Base-by-base conservation (phyloP, 2,329 filamentous ascomycete species). In the Venturia pyrina region DNA sequence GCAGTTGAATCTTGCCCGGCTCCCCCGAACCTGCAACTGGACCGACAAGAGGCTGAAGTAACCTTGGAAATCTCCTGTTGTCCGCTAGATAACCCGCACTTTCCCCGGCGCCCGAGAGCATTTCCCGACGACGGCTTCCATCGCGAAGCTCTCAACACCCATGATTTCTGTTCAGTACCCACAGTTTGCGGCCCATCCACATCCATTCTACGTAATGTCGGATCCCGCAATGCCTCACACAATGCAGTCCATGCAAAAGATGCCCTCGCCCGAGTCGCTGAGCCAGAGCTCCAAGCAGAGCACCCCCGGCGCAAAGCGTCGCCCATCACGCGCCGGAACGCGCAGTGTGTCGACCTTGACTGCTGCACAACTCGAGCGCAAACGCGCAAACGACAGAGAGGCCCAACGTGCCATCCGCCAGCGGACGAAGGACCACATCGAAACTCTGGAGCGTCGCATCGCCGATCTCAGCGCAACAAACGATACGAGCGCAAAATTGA, bases 311-410 rank as follows among this genome's bases (percentile, higher is more conserved):
- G 70, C 72, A 66, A 81, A 81, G 73, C 79, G 80, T 70, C 75
- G 80, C 48, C 78, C 79, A 21, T 83, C 83, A 59, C 78, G 83
- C 72, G 81, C 82, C 44, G 83, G 83, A 13, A 83, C 82, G 57
- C 80, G 83, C 67, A 85, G 82, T 72, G 83, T 85, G 53, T 81
- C 81, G 46, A 82, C 82, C 11, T 75, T 86, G 65, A 84, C 83
- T 19, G 79, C 81, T 41, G 83, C 83, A 66, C 83, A 85, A 70
- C 75, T 86, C 62, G 83, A 85, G 70, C 77, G 83, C 63, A 86
- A 86, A 72, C 78, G 83, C 67, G 83, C 83, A 68, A 85, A 85
- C 72, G 83, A 86, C 72, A 78, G 83, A 68, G 83, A 86, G 73
- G 83, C 83, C 65, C 83, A 86, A 71, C 78, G 83, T 69, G 83